Base-by-base conservation (phyloP, 1,284 basidiomycete species). In the Phellopilus nigrolimitatus region DNA sequence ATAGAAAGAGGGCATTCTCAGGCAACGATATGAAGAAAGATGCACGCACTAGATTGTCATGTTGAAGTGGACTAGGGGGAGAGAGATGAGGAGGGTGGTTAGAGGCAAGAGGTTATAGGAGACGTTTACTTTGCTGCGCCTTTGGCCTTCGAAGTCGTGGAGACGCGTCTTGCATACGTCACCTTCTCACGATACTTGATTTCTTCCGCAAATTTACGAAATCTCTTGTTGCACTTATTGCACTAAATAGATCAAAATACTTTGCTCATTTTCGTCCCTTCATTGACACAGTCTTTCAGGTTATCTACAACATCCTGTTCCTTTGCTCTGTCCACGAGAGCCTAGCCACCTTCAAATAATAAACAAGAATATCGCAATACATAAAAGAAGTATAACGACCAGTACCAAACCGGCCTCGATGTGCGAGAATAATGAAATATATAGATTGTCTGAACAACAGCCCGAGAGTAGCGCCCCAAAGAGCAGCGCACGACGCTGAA, bases 21-120 rank as follows among this genome's bases (percentile, higher is more conserved):
- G 9, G 15, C 13, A 22, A 51, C 7, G 21, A 19, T 44, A 17
- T 17, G 5, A 41, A 25, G 8, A 17, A 37, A 28, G 8, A 13
- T 25, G 2, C 7, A 66, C 81, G 51, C 63, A 84, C 83, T 88
- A 85, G 65, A 88, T 77, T 9, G 84, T 87, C 84, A 87, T 86
- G 41, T 61, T 44, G n/a, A 19, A 42, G 21, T n/a, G 17, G n/a
- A 17, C 5, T 9, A 12, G 15, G 6, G n/a, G 42, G 30, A 15
- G 17, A 28, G 30, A 12, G 30, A 44, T 17, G 25, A 44, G 24
- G 40, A 39, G 6, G n/a, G 15, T 17, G 13, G 39, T 6, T 13
- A 41, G 13, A 17, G 25, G 13, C 19, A 41, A 12, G 6, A 31
- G 66, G n/a, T n/a, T n/a, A 37, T 17, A 37, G 19, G 15, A 37